A percentile compares a stretch with the other conserved stretches of the same genome.
Conservation (phyloP, 73 alveolate species). For the Stentor roeselii region DNA sequence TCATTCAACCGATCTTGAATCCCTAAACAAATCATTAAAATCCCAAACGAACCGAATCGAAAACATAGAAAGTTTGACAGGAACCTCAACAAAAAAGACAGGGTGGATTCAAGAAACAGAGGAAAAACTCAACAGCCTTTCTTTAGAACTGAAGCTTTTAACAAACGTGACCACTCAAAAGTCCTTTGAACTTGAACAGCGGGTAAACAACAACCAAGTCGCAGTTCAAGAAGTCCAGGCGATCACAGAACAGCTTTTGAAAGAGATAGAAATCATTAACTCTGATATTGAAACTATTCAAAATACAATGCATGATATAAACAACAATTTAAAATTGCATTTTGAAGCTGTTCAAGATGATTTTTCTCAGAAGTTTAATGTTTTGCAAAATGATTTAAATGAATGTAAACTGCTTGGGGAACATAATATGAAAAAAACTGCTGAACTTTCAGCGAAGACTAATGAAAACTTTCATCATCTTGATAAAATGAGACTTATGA, state of each 20-base stretch:
- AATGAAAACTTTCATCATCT: not conserved
- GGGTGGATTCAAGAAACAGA: slow-evolving; percentile 19
- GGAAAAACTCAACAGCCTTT: not conserved
- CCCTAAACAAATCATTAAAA: not conserved
- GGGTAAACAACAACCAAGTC: not conserved
- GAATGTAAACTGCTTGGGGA: not conserved
- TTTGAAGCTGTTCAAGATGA: not conserved
- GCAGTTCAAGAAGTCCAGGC: not conserved
- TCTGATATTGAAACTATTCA: not conserved
- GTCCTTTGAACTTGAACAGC: not conserved
- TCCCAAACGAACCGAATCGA: slow-evolving; percentile 3
- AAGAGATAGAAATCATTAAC: too few species aligned
- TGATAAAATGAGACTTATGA: not conserved
- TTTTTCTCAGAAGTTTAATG: not conserved
- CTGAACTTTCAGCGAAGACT: not conserved
- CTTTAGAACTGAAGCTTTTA: not conserved
- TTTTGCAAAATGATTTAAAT: not conserved
- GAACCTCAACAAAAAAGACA: not conserved
- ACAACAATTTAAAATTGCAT: too few species aligned
- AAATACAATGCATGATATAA: not conserved
- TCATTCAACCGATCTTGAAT: slow-evolving; percentile 37
- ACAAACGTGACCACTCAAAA: not conserved
- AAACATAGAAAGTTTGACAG: not conserved
- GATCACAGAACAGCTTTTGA: not conserved
- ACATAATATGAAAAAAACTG: not conserved